phyloP scores from a whole-genome alignment of 2,329 filamentous ascomycete genomes.

The Aspergillus ruber region DNA sequence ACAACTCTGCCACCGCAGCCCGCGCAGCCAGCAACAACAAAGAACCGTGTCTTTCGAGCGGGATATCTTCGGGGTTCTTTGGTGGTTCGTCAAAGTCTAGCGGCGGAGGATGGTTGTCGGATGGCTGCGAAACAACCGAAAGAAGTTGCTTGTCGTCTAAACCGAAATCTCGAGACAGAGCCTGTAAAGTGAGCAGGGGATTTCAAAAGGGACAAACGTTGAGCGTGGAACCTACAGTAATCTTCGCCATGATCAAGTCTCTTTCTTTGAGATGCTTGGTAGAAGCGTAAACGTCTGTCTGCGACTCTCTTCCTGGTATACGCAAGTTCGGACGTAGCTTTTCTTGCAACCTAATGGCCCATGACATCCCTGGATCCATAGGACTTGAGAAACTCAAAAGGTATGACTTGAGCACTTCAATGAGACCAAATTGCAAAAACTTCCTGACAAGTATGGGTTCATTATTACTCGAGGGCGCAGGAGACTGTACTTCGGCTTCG shows the following conservation, averaged over 20 bases:
- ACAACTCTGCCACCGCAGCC: slow-evolving; percentile 44
- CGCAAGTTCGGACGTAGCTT: slow-evolving; percentile 48
- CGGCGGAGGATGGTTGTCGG: slow-evolving; percentile 34
- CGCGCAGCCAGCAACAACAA: slow-evolving; percentile 50
- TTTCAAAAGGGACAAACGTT: not conserved
- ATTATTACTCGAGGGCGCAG: slow-evolving; percentile 33
- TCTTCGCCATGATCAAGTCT: slow-evolving; percentile 51
- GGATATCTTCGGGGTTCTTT: slow-evolving; percentile 46
- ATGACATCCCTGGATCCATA: slow-evolving; percentile 36
- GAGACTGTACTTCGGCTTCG: slow-evolving; percentile 44
- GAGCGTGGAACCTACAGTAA: slow-evolving; percentile 37
- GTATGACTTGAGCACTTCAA: slow-evolving; percentile 58
- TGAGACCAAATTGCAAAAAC: slow-evolving; percentile 56
- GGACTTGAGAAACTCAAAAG: slow-evolving; percentile 37
- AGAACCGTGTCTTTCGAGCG: slow-evolving; percentile 50
- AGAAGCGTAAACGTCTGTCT: slow-evolving; percentile 46
- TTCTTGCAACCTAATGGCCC: slow-evolving; percentile 50
- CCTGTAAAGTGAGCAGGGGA: slow-evolving; percentile 20
- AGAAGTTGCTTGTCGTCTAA: slow-evolving; percentile 45
- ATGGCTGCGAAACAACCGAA: slow-evolving; percentile 36
- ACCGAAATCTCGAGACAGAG: slow-evolving; percentile 50
- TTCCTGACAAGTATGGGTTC: slow-evolving; percentile 49
- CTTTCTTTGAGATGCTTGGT: slow-evolving; percentile 46
- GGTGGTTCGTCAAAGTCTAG: slow-evolving; percentile 52
- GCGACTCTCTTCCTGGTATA: slow-evolving; percentile 44